Evolutionary conservation across 176 grass and related monocot genomes (phyloP), one percentile per base, ranked within the genome.

Genomic region (Chrysopogon serrulatus): DNA sequence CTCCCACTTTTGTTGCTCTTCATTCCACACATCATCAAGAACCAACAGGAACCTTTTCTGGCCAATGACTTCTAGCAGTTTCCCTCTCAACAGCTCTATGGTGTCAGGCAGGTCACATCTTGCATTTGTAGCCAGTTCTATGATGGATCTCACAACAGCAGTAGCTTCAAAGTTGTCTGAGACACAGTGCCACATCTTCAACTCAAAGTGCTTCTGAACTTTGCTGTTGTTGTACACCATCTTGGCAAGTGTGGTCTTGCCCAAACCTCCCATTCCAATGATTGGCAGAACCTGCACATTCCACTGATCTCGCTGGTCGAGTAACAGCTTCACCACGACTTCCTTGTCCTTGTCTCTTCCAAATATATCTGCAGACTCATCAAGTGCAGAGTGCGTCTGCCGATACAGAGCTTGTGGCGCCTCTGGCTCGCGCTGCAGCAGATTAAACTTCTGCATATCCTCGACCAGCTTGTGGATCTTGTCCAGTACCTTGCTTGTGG

Each of bases 21-120:
- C 86, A 28, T 74, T 84, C 92, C 89, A 94, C 1, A 86, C 86
- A 39, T 86, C 83, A 23, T 94, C 88, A 0, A 87, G 54, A 18
- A 94, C 13, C 0, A 91, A 45, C 0, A 94, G 14, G 21, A 26
- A 88, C 15, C 32, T 79, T 5, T 82, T 85, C 1, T 5, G 12
- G 0, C 63, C 45, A 48, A 89, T 19, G 0, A 10, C 69, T 32
- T 85, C 15, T 0, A 24, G 0, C 1, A 94, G 65, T 28, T 1
- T 1, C 0, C 7, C 0, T 5, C 6, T 16, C 45, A 56, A 7
- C 13, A 71, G 31, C n/a, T 91, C 68, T 8, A 85, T 89, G 3
- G 35, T 72, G 8, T 39, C 3, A 6, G 43, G 5, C 3, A 84
- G 0, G 0, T 64, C 12, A 4, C 70, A 86, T 15, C 2, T 14